A percentile compares a stretch with the other conserved stretches of the same genome.
phyloP scores from a whole-genome alignment of 2,329 filamentous ascomycete species.

The Triangularia verruculosa region DNA sequence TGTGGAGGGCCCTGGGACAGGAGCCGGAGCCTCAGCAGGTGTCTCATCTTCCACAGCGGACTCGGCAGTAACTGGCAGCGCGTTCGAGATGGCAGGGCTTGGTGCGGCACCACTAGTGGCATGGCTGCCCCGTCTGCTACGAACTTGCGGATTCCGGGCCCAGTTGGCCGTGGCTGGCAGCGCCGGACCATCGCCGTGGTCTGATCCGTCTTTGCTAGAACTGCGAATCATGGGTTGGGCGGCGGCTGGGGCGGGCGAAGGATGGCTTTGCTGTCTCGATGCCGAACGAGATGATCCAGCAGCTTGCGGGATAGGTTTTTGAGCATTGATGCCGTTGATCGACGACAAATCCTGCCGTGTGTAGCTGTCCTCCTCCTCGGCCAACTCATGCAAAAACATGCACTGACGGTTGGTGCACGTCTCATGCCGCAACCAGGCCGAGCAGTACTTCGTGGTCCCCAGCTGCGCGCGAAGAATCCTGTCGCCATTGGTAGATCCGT shows the following conservation, averaged over 20 bases:
- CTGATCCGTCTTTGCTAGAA: constrained; percentile 73
- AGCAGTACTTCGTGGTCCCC: constrained; percentile 98
- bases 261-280: constrained; percentile 51
- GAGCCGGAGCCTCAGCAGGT: constrained; percentile 34
- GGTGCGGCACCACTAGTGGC: constrained; percentile 78
- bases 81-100: constrained; percentile 71
- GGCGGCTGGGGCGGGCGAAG: constrained; percentile 37
- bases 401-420: constrained; percentile 93
- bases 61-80: constrained; percentile 54
- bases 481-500: constrained; percentile 89
- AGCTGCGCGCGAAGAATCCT: constrained; percentile 73
- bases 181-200: constrained; percentile 79
- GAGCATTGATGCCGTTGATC: constrained; percentile 84
- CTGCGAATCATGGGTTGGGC: constrained; percentile 70
- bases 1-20: constrained; percentile 23
- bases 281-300: constrained; percentile 52
- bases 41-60: constrained; percentile 38
- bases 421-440: constrained; percentile 91
- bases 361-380: constrained; percentile 97
- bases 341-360: constrained; percentile 91
- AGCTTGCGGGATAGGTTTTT: constrained; percentile 57
- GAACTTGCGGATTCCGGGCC: constrained; percentile 69
- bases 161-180: constrained; percentile 91
- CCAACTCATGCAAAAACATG: constrained; percentile 96
- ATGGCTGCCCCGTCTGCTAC: constrained; percentile 71